Percentiles rank a stretch among this genome's conserved stretches.
These are phyloP conservation scores for Zymoseptoria brevis DNA, from an alignment of 2,329 filamentous ascomycete species.

Conservation along the genomic window DNA sequence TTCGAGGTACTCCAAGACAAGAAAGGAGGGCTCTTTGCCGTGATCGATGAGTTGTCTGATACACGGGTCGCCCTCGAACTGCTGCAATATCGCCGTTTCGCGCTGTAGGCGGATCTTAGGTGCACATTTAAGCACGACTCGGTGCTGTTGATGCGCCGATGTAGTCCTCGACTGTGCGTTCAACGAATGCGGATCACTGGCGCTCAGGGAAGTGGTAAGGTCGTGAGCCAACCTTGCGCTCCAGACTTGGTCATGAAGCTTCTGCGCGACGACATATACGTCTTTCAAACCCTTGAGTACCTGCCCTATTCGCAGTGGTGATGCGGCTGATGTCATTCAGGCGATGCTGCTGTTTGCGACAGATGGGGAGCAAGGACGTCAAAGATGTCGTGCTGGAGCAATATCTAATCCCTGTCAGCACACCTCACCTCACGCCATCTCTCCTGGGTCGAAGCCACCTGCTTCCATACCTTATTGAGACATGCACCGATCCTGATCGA, in stretches of 20 bases:
- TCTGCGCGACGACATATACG: constrained; percentile 7
- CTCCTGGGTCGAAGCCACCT: background rate
- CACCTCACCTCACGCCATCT: background rate
- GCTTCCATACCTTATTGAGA: background rate
- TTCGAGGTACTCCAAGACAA: constrained; percentile 7
- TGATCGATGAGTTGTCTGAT: constrained; percentile 8
- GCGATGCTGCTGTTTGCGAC: background rate
- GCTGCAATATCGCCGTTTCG: constrained; percentile 7
- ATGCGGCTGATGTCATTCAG: background rate
- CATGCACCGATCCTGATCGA: background rate
- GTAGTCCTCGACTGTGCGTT: constrained; percentile 2
- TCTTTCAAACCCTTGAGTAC: constrained; percentile 7
- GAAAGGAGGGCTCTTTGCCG: constrained; percentile 6
- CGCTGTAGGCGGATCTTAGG: constrained; percentile 5
- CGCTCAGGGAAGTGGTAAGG: background rate
- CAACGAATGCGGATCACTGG: constrained; percentile 2
- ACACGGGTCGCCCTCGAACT: constrained; percentile 4
- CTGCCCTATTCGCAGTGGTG: constrained; percentile 9
- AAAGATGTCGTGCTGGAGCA: background rate
- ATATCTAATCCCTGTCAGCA: background rate
- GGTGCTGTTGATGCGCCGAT: background rate
- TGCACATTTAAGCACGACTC: constrained; percentile 7
- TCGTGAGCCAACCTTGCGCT: constrained; percentile 4
- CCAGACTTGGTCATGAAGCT: constrained; percentile 10
- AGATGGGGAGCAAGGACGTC: background rate